A percentile compares a stretch with the other conserved stretches of the same genome.
Conservation (phyloP, 768 basidiomycete species). For the Russula sp. region DNA sequence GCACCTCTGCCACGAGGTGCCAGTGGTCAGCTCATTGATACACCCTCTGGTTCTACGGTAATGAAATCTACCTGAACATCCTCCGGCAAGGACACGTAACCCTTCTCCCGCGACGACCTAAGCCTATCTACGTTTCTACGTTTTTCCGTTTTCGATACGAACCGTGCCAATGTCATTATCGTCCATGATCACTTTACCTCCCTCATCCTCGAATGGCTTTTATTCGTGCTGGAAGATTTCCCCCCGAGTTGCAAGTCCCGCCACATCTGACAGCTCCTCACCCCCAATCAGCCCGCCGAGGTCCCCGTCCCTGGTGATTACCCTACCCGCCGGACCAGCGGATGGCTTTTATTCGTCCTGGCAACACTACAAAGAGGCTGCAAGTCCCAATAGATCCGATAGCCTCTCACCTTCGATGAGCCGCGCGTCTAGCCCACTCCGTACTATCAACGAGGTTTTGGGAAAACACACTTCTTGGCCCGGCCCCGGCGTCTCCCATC, state of each 20-base stretch:
- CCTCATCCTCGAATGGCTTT: slow-evolving; percentile 2
- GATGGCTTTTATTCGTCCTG: neutral
- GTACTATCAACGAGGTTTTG: neutral
- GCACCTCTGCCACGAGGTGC: neutral
- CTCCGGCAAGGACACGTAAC: neutral
- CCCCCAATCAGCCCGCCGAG: neutral
- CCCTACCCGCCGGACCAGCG: neutral
- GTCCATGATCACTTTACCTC: slow-evolving; percentile 6
- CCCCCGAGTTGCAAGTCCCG: neutral
- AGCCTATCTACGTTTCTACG: neutral
- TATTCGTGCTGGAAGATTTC: slow-evolving; percentile 3
- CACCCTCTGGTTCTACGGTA: neutral
- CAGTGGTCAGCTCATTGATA: neutral
- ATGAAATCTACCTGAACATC: neutral
- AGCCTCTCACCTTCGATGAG: slow-evolving; percentile 1
- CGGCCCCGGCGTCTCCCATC: neutral
- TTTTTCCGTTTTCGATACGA: neutral
- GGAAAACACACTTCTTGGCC: slow-evolving; percentile 1
- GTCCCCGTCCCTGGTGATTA: neutral
- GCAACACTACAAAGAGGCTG: neutral
- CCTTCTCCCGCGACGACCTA: neutral
- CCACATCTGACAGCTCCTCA: neutral
- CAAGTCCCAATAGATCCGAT: neutral
- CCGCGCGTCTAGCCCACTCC: neutral
- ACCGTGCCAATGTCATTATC: neutral